Percentiles rank a stretch among this genome's conserved stretches.
Evolutionary conservation across 768 basidiomycete species (phyloP).

Genomic region (Pisolithus albus): DNA sequence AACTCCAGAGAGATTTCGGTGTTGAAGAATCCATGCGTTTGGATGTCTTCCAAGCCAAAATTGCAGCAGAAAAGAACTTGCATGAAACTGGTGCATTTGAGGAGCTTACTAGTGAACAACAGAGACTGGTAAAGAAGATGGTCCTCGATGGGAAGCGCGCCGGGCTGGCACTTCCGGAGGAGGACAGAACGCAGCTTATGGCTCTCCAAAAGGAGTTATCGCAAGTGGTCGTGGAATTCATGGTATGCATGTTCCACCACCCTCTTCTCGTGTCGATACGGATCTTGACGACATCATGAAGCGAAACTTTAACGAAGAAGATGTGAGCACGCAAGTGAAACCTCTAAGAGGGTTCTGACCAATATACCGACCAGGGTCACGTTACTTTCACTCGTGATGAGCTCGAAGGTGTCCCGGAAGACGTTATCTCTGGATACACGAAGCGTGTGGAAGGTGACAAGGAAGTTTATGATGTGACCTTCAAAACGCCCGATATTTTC

Average conservation of each 20-base stretch:
- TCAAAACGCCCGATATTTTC: conserved; percentile 78
- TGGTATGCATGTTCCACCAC: conserved; percentile 43
- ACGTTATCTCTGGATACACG: conserved; percentile 71
- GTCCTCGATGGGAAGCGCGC: conserved; percentile 72
- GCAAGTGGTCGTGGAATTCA: conserved; percentile 71
- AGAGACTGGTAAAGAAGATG: conserved; percentile 78
- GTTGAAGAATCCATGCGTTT: conserved; percentile 77
- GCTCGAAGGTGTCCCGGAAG: conserved; percentile 72
- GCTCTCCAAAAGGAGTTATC: conserved; percentile 71
- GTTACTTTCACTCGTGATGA: conserved; percentile 65
- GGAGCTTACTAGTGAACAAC: conserved; percentile 56
- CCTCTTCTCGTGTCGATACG: background rate
- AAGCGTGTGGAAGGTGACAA: conserved; percentile 54
- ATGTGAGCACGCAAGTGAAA: conserved; percentile 34
- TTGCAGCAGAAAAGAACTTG: conserved; percentile 62
- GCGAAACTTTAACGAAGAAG: conserved; percentile 91
- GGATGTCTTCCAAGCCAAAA: conserved; percentile 72
- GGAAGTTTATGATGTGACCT: conserved; percentile 66
- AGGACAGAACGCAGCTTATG: conserved; percentile 50
- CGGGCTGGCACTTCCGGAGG: conserved; percentile 66
- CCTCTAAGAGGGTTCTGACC: background rate
- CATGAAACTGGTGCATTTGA: conserved; percentile 56
- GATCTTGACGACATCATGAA: conserved; percentile 18
- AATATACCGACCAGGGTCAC: conserved; percentile 36
- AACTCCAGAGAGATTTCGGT: conserved; percentile 58